Evolutionary conservation across 306 rosid species (phyloP), one percentile per base, ranked within the genome.

Genomic region (Malus fusca): DNA sequence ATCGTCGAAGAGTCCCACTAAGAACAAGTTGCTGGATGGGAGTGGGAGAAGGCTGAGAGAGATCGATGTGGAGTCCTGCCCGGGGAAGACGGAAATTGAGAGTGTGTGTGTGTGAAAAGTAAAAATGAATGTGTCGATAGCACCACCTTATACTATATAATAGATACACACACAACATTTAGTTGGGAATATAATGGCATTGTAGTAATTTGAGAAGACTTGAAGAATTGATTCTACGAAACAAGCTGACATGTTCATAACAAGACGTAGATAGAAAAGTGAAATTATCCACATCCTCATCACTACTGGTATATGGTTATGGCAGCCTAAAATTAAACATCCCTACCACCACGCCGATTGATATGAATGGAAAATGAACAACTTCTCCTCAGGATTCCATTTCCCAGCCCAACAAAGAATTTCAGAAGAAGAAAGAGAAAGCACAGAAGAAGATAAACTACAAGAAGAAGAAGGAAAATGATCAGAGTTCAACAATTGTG

Each of bases 321-420:
- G 55, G 55, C 55, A 48, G 55, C 55, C 40, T 4, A 25, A 12
- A 15, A 25, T 46, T 60, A 42, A 13, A 62, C 78, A 23, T 76
- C 84, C 68, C 14, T 2, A 19, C 51, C 68, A 19, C 37, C 78
- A 52, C 77, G 11, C 22, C 40, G 12, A 44, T 35, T 35, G 82
- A 66, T 79, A 82, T 82, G 87, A 78, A 83, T 82, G 90, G 93
- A 82, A 81, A 61, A 87, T 89, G 90, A 83, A 79, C 82, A 79
- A 75, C 75, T 33, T 51, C 42, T 75, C 82, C 60, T 8, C 90
- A 62, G 46, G 60, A 62, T 71, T 80, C 42, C 69, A 31, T 46
- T 67, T 69, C 51, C 78, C 61, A 23, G 30, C 17, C 73, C 70
- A 35, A 51, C 21, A 18, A 51, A 5, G 55, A 51, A 51, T 15